These are phyloP conservation scores for Vaccinium vitisidaea DNA, from an alignment of 148 eudicot genomes.

Conservation along the genomic window DNA sequence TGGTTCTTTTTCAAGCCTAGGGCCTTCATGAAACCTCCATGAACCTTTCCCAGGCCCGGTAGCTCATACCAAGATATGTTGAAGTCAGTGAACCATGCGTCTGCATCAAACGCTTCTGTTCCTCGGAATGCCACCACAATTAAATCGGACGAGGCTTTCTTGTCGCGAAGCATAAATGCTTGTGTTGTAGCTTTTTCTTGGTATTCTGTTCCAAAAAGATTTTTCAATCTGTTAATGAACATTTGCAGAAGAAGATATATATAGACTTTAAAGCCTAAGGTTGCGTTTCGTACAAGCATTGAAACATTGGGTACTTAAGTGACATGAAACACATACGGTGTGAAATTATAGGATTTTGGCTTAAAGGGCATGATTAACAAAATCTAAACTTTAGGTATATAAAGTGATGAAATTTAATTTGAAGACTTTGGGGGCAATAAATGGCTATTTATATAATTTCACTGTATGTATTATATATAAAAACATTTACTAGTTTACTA, in stretches of 20 bases:
- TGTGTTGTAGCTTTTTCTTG: constrained; percentile 46
- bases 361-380: too few relatives aligned
- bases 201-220: constrained; percentile 34
- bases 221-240: background rate
- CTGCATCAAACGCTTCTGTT: constrained; percentile 54
- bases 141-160: constrained; percentile 24
- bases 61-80: constrained; percentile 63
- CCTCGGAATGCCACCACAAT: constrained; percentile 67
- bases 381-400: too few relatives aligned
- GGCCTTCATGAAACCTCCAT: constrained; percentile 70
- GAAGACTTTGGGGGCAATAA: too few relatives aligned
- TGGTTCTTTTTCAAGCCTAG: constrained; percentile 45
- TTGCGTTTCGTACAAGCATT: too few relatives aligned
- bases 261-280: background rate
- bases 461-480: background rate
- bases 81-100: constrained; percentile 66
- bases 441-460: too few relatives aligned
- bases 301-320: too few relatives aligned
- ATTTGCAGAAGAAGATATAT: too few relatives aligned
- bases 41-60: constrained; percentile 51
- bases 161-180: constrained; percentile 48
- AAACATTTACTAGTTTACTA: background rate
- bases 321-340: too few relatives aligned
- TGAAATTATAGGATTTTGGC: too few relatives aligned
- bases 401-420: too few relatives aligned